Conservation (phyloP, 176 grass and related monocot species). For the Carex cristatella region DNA sequence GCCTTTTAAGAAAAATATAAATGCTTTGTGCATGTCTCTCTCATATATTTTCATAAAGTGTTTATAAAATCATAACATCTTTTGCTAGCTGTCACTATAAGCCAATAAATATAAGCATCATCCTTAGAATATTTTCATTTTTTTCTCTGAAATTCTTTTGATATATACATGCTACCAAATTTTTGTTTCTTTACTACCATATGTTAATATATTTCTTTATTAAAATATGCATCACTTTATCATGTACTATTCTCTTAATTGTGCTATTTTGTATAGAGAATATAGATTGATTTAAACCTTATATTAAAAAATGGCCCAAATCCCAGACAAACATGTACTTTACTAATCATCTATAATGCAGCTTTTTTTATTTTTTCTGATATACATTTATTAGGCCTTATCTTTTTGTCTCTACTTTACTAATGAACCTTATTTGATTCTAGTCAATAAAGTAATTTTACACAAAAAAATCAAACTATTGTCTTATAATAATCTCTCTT, state of each 20-base stretch:
- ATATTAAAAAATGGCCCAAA: not conserved
- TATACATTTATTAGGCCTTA: not conserved
- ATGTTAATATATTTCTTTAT: not conserved
- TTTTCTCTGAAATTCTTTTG: not conserved
- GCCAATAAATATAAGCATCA: not conserved
- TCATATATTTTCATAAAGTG: not conserved
- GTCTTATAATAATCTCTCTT: not conserved
- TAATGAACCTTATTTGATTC: not conserved
- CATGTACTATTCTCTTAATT: not conserved
- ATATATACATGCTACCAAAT: too few species aligned
- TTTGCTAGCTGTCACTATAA: not conserved
- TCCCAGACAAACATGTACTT: not conserved
- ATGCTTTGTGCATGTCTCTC: not conserved
- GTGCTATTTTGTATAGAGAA: not conserved
- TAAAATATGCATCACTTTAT: not conserved
- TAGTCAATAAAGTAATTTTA: not conserved
- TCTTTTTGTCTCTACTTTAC: not conserved
- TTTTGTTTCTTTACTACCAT: not conserved
- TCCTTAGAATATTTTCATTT: not conserved
- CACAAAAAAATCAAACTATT: not conserved
- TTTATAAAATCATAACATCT: not conserved
- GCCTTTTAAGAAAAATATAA: not conserved
- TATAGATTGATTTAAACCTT: not conserved
- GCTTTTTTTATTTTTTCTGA: not conserved
- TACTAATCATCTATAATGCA: not conserved